A percentile compares a stretch with the other conserved stretches of the same genome.
phyloP scores from a whole-genome alignment of 2,329 filamentous ascomycete species.

The Alternaria triticimaculans region DNA sequence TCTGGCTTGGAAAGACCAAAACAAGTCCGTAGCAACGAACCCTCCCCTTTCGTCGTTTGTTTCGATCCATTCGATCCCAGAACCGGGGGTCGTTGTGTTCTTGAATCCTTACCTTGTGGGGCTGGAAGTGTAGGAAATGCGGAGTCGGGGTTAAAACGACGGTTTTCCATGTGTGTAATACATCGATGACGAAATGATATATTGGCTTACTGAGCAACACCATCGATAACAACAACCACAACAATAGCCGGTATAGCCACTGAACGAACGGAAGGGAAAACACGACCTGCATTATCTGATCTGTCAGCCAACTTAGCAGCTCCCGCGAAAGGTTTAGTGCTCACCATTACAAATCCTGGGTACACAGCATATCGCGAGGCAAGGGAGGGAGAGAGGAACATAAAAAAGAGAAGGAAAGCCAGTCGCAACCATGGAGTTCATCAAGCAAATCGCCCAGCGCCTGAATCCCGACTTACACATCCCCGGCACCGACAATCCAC shows the following conservation, averaged over 20 bases:
- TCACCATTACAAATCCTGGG: background rate
- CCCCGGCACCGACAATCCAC: background rate
- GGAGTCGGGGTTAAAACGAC: background rate
- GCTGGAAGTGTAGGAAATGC: background rate
- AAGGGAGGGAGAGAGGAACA: background rate
- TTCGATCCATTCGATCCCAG: background rate
- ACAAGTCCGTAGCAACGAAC: background rate
- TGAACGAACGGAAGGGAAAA: background rate
- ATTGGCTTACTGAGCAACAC: background rate
- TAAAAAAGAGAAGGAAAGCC: background rate
- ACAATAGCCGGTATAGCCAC: background rate
- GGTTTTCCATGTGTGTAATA: background rate
- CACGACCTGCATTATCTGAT: background rate
- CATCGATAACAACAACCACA: background rate
- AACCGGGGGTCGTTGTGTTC: background rate
- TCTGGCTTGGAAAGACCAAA: background rate
- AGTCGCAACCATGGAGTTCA: conserved; percentile 7
- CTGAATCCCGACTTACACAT: conserved; percentile 10
- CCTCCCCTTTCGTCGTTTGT: background rate
- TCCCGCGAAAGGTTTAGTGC: background rate
- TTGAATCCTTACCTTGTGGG: background rate
- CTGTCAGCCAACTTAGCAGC: background rate
- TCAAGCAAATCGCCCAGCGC: conserved; percentile 9
- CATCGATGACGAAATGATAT: conserved; percentile 1
- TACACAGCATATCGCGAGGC: background rate